Conservation (phyloP, 176 grass and related monocot genomes). For the Triticum dicoccoides region DNA sequence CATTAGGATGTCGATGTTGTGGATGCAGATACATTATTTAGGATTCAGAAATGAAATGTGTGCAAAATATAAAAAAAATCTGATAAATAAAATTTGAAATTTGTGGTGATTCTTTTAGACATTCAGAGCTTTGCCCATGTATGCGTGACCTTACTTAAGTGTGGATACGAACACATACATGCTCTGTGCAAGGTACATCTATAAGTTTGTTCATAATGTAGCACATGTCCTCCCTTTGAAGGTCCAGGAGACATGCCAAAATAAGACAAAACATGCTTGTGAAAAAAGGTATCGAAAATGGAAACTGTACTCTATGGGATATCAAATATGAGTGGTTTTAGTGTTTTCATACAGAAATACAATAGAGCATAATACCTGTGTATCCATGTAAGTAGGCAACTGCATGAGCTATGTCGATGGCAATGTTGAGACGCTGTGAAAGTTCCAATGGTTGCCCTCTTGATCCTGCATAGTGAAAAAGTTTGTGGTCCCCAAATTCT, state of each 20-base stretch:
- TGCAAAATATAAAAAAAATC: background rate
- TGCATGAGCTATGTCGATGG: slow-evolving; percentile 81
- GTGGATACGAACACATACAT: background rate
- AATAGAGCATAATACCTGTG: slow-evolving; percentile 41
- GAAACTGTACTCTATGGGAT: background rate
- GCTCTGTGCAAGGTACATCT: background rate
- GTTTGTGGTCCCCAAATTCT: background rate
- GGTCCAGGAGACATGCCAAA: background rate
- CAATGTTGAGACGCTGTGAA: slow-evolving; percentile 73
- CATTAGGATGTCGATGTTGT: slow-evolving; percentile 5
- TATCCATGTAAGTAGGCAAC: slow-evolving; percentile 86
- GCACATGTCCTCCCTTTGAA: background rate
- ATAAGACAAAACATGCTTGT: background rate
- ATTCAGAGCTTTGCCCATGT: background rate
- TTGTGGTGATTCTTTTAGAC: background rate
- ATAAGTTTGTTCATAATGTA: background rate
- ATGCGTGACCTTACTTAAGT: background rate
- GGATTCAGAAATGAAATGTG: background rate
- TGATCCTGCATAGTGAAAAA: slow-evolving; percentile 42
- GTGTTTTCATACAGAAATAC: background rate
- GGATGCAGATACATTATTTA: background rate
- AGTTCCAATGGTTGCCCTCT: slow-evolving; percentile 52
- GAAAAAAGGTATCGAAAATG: background rate
- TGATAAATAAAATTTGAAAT: background rate
- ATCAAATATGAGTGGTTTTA: background rate